A percentile compares a stretch with the other conserved stretches of the same genome.
phyloP scores from a whole-genome alignment of 2,329 filamentous ascomycete species.

The Neofusicoccum kwambonambiense region DNA sequence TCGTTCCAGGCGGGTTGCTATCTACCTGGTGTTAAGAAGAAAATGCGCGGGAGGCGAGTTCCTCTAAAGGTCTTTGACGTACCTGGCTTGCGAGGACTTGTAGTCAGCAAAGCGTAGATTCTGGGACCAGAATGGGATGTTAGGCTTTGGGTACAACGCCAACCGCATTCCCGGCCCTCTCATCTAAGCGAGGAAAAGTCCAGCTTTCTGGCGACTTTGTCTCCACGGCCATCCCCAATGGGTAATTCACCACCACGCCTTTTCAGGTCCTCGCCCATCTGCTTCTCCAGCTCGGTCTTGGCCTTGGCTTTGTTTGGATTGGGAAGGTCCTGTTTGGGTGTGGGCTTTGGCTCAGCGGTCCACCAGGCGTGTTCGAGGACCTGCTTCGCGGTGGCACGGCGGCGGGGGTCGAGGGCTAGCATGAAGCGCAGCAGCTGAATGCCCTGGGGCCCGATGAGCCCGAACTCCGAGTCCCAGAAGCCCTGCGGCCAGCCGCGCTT shows the following conservation, averaged over 20 bases:
- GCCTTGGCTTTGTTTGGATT: conserved; percentile 61
- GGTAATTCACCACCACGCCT: conserved; percentile 71
- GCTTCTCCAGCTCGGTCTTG: conserved; percentile 51
- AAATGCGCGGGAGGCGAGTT: too few relatives aligned
- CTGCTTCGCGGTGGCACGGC: conserved; percentile 72
- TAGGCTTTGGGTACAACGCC: too few relatives aligned
- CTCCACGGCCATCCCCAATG: conserved; percentile 57
- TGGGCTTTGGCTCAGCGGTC: conserved; percentile 78
- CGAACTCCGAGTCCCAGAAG: conserved; percentile 74
- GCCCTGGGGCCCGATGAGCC: conserved; percentile 75
- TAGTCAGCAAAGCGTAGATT: too few relatives aligned
- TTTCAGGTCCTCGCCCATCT: conserved; percentile 80
- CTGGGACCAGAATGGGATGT: too few relatives aligned
- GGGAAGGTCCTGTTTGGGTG: conserved; percentile 77
- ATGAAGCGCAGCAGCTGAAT: conserved; percentile 87
- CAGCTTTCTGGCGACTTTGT: conserved; percentile 63
- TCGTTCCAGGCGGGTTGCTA: too few relatives aligned
- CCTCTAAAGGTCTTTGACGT: too few relatives aligned
- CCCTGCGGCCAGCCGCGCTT: conserved; percentile 58
- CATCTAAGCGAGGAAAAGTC: neutral
- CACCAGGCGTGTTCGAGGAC: conserved; percentile 86
- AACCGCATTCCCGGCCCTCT: neutral
- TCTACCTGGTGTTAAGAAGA: too few relatives aligned
- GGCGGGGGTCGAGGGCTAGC: conserved; percentile 80
- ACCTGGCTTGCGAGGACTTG: too few relatives aligned